These are phyloP conservation scores for Claviceps digitariae DNA, from an alignment of 2,329 filamentous ascomycete genomes.

Conservation along the genomic window DNA sequence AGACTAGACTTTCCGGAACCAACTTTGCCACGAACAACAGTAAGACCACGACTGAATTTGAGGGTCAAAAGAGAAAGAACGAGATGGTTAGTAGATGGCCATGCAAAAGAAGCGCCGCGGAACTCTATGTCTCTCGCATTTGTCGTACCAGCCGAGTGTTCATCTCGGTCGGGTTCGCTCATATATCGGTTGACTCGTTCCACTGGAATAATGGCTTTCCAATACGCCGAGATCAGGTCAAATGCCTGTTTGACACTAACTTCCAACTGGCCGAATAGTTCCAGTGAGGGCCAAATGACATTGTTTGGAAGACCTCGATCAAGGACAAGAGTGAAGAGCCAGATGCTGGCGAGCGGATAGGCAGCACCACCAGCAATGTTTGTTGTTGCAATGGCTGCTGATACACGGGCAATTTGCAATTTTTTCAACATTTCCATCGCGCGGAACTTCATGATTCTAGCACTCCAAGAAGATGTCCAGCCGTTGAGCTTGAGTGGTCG, in stretches of 20 bases:
- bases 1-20: constrained; percentile 49
- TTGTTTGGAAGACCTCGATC: constrained; percentile 59
- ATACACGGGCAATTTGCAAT: constrained; percentile 21
- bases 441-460: constrained; percentile 22
- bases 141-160: constrained; percentile 24
- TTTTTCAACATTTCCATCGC: constrained; percentile 23
- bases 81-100: constrained; percentile 52
- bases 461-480: constrained; percentile 24
- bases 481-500: constrained; percentile 42
- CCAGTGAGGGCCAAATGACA: constrained; percentile 74
- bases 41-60: constrained; percentile 35
- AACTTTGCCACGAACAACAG: constrained; percentile 44
- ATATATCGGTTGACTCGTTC: constrained; percentile 77
- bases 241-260: constrained; percentile 62
- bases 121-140: constrained; percentile 34
- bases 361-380: constrained; percentile 59
- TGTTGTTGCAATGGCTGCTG: constrained; percentile 45
- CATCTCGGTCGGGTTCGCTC: constrained; percentile 65
- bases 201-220: constrained; percentile 75
- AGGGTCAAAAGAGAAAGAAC: constrained; percentile 35
- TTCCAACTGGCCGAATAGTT: constrained; percentile 67
- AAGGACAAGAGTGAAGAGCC: constrained; percentile 62
- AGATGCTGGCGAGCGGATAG: constrained; percentile 72
- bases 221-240: constrained; percentile 56
- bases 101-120: constrained; percentile 57